Evolutionary conservation across 768 basidiomycete genomes (phyloP).

Genomic region (Mycena crocata): DNA sequence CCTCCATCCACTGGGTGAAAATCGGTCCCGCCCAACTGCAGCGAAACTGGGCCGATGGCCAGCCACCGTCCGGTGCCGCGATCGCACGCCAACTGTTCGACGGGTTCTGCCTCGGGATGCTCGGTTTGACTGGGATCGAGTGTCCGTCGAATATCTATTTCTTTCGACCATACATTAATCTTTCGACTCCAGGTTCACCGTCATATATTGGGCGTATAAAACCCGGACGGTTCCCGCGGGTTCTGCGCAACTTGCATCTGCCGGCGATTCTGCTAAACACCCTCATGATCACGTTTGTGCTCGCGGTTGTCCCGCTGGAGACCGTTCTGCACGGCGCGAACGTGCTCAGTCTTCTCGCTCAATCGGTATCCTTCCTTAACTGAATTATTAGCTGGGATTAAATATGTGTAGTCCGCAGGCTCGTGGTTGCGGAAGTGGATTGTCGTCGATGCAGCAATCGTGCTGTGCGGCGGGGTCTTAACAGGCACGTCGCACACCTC

Average conservation of each 20-base stretch:
- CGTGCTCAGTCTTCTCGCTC: slow-evolving; percentile 72
- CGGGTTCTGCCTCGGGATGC: slow-evolving; percentile 77
- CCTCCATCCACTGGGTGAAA: slow-evolving; percentile 62
- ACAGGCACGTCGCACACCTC: slow-evolving; percentile 71
- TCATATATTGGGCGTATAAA: slow-evolving; percentile 74
- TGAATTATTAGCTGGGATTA: neutral
- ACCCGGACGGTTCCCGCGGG: slow-evolving; percentile 63
- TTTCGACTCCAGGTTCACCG: slow-evolving; percentile 61
- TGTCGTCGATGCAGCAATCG: slow-evolving; percentile 76
- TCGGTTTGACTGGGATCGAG: slow-evolving; percentile 80
- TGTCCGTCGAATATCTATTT: slow-evolving; percentile 55
- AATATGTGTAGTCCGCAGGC: slow-evolving; percentile 62
- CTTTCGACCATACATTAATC: neutral
- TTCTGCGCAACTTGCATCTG: slow-evolving; percentile 73
- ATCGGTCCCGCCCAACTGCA: slow-evolving; percentile 60
- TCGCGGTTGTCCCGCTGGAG: slow-evolving; percentile 68
- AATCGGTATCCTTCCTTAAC: slow-evolving; percentile 54
- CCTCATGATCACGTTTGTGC: slow-evolving; percentile 66
- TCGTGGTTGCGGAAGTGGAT: slow-evolving; percentile 72
- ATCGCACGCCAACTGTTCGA: slow-evolving; percentile 65
- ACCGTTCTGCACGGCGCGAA: slow-evolving; percentile 64
- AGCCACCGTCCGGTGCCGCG: slow-evolving; percentile 41
- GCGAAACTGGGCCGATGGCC: slow-evolving; percentile 65
- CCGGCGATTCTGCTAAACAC: slow-evolving; percentile 69
- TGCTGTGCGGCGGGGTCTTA: slow-evolving; percentile 78